Base-by-base conservation (phyloP, 805 yeast species). In the Candida andamanensis region DNA sequence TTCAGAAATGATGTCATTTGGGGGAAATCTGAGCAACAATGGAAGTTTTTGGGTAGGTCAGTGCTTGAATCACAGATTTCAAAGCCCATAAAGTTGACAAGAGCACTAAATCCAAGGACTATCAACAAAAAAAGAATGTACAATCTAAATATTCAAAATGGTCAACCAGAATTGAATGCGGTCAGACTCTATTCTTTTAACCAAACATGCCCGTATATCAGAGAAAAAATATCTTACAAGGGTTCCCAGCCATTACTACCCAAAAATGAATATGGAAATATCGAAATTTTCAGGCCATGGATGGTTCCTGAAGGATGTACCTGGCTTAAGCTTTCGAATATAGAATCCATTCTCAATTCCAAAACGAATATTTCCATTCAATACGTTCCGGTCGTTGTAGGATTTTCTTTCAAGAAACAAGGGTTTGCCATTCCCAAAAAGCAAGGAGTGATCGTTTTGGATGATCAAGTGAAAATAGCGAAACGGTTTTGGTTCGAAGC, bases 21-120 rank as follows among this genome's bases (percentile, higher is more conserved):
- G 2, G 63, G 60, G 2, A 58, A 55, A 35, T 56, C 63, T 2
- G 53, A 46, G 26, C 50, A 44, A 13, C 63, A 56, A 29, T 59
- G 65, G 65, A 59, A 55, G 34, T 47, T 54, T 31, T 33, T 55
- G 13, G 65, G 63, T 4, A 35, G 65, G 21, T 56, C 62, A 10
- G 41, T 58, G 6, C 39, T 34, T 21, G 46, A 44, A 2, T 34
- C 28, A 1, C 45, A 54, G 29, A 10, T 40, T 2, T 36, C 29
- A 1, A 29, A 26, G 1, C 53, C 51, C 3, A 37, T 55, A 4
- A 57, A 53, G 30, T 19, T 35, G 1, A 44, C 54, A 1, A 39
- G 16, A 4, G 39, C 47, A 1, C 26, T 45, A 17, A 9, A 17
- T 7, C 56, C 60, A 3, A 37, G 57, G 22, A 49, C 63, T 2